phyloP scores from a whole-genome alignment of 257 asterid species.

The Leptodermis oblonga region DNA sequence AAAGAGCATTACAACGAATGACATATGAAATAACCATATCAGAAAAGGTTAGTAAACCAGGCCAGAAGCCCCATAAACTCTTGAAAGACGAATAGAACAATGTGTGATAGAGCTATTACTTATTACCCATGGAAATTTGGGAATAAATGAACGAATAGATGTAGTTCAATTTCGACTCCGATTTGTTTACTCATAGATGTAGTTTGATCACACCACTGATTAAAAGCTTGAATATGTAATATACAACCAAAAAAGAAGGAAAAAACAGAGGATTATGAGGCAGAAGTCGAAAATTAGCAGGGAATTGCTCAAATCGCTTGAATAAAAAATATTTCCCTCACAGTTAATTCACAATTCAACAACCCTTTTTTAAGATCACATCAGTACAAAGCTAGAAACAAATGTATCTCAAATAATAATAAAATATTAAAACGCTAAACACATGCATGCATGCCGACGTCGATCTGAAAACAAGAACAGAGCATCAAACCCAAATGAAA shows the following conservation, averaged over 20 bases:
- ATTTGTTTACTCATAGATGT: neutral
- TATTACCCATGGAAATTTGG: neutral
- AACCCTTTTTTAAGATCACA: neutral
- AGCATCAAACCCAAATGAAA: neutral
- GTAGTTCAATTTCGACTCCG: too few relatives aligned
- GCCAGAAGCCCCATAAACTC: neutral
- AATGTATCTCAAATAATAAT: neutral
- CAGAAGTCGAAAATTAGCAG: neutral
- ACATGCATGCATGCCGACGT: conserved; percentile 22
- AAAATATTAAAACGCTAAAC: neutral
- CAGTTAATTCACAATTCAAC: neutral
- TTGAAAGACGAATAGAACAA: neutral
- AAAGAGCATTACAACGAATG: neutral
- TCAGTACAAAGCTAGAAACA: neutral
- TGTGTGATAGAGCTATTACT: neutral
- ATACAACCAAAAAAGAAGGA: neutral
- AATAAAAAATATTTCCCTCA: too few relatives aligned
- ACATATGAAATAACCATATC: neutral
- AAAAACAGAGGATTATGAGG: neutral
- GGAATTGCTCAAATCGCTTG: neutral
- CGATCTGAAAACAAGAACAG: neutral
- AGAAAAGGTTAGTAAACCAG: neutral
- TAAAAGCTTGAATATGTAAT: neutral
- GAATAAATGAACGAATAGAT: neutral
- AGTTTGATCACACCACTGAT: neutral